Conservation (phyloP, 2,329 filamentous ascomycete genomes). For the Dactylellina cionopaga region DNA sequence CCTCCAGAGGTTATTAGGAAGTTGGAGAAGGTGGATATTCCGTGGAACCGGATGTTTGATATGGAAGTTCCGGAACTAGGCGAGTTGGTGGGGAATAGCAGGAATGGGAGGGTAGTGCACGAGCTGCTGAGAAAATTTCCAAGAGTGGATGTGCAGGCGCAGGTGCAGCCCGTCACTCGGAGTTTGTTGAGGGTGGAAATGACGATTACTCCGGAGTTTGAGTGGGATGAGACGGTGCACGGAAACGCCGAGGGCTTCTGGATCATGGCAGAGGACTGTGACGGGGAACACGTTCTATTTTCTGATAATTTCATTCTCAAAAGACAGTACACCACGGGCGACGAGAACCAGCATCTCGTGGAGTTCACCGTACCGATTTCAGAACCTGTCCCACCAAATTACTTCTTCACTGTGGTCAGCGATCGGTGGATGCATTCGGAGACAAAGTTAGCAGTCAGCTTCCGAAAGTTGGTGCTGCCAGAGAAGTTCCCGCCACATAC, state of each 20-base stretch:
- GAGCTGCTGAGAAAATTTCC: conserved; percentile 91
- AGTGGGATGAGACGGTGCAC: conserved; percentile 91
- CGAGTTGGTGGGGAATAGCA: conserved; percentile 60
- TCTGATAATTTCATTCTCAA: conserved; percentile 93
- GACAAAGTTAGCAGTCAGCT: conserved; percentile 89
- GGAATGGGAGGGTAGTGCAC: conserved; percentile 85
- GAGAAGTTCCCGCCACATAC: conserved; percentile 97
- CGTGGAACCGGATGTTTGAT: conserved; percentile 94
- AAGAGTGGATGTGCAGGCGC: conserved; percentile 88
- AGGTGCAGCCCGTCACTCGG: conserved; percentile 92
- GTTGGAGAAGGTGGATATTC: conserved; percentile 91
- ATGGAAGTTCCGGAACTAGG: conserved; percentile 77
- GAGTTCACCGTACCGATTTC: conserved; percentile 97
- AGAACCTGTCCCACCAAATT: conserved; percentile 97
- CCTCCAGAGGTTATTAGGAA: conserved; percentile 85
- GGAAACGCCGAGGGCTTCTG: conserved; percentile 92
- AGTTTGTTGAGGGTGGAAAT: conserved; percentile 92
- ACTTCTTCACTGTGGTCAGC: conserved; percentile 94
- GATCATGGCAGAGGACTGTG: conserved; percentile 96
- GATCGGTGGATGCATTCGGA: conserved; percentile 99
- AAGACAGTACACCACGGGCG: conserved; percentile 83
- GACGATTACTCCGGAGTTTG: conserved; percentile 91
- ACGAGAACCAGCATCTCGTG: conserved; percentile 91
- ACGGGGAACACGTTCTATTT: conserved; percentile 94
- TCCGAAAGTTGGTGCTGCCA: conserved; percentile 91